phyloP scores from a whole-genome alignment of 1,139 yeast genomes.

The Suhomyces taliae region DNA sequence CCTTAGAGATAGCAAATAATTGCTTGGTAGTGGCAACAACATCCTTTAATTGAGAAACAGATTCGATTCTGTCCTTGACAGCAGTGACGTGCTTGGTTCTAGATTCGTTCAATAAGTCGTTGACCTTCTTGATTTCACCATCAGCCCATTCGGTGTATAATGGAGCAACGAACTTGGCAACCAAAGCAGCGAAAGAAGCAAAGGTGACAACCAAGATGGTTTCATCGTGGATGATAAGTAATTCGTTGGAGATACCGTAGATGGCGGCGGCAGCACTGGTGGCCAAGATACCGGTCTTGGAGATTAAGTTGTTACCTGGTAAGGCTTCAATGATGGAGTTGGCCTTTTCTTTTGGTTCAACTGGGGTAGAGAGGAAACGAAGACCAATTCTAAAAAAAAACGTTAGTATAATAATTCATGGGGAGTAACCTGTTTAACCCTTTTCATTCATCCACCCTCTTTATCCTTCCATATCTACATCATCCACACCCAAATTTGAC shows the following conservation, averaged over 20 bases:
- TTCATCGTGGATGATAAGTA: slow-evolving; percentile 93
- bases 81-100: slow-evolving; percentile 90
- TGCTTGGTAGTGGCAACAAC: slow-evolving; percentile 90
- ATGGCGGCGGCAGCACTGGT: slow-evolving; percentile 92
- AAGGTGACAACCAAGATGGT: slow-evolving; percentile 82
- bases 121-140: slow-evolving; percentile 82
- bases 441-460: no score
- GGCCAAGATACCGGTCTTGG: slow-evolving; percentile 94
- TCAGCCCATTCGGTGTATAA: slow-evolving; percentile 94
- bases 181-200: slow-evolving; percentile 69
- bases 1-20: slow-evolving; percentile 90
- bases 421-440: no score
- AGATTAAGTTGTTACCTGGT: slow-evolving; percentile 85
- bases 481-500: no score
- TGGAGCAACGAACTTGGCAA: slow-evolving; percentile 90
- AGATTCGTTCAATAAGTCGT: slow-evolving; percentile 79
- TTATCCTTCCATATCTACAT: no score
- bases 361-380: slow-evolving; percentile 65
- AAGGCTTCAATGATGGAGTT: slow-evolving; percentile 83
- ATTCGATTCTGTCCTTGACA: slow-evolving; percentile 86
- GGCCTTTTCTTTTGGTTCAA: slow-evolving; percentile 91
- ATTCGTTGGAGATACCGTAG: slow-evolving; percentile 91
- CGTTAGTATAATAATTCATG: slow-evolving; percentile 20
- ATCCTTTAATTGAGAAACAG: slow-evolving; percentile 86
- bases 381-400: slow-evolving; percentile 47